phyloP scores from a whole-genome alignment of 202 grass and related monocot species.

The Brachypodium distachyon region DNA sequence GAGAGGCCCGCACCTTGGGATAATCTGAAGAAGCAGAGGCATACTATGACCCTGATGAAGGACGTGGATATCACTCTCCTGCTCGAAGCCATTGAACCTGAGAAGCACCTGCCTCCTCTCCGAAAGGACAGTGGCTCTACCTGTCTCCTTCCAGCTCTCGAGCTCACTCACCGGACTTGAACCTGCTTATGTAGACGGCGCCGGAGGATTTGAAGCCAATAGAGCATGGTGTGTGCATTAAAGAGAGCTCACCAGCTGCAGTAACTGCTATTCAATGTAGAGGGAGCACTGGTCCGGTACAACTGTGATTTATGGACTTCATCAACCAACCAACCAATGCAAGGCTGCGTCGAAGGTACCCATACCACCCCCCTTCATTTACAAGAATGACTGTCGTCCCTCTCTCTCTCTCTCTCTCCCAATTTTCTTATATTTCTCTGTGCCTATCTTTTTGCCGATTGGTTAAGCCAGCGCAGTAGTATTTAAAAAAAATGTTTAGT shows the following conservation, averaged over 20 bases:
- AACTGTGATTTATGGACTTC: constrained; percentile 48
- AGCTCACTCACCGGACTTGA: background rate
- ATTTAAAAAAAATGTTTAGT: background rate
- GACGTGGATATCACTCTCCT: background rate
- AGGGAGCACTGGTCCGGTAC: constrained; percentile 31
- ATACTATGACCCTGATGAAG: constrained; percentile 28
- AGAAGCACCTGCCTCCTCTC: background rate
- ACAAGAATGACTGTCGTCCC: constrained; percentile 23
- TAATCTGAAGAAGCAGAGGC: constrained; percentile 34
- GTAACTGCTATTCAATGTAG: constrained; percentile 40
- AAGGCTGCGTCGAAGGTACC: constrained; percentile 22
- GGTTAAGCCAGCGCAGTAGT: background rate
- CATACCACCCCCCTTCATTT: constrained; percentile 27
- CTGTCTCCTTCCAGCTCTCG: constrained; percentile 15
- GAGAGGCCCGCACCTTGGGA: constrained; percentile 27
- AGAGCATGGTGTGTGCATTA: constrained; percentile 24
- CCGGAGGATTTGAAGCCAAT: constrained; percentile 1
- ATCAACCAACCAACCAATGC: constrained; percentile 57
- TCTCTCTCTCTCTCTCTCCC: background rate
- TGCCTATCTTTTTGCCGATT: constrained; percentile 23
- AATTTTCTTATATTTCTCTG: background rate
- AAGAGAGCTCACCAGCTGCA: constrained; percentile 43
- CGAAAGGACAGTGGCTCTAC: background rate
- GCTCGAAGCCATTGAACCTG: constrained; percentile 31
- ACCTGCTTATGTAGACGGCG: constrained; percentile 27